phyloP scores from a whole-genome alignment of 331 rosid genomes.

The Malus hybrid region DNA sequence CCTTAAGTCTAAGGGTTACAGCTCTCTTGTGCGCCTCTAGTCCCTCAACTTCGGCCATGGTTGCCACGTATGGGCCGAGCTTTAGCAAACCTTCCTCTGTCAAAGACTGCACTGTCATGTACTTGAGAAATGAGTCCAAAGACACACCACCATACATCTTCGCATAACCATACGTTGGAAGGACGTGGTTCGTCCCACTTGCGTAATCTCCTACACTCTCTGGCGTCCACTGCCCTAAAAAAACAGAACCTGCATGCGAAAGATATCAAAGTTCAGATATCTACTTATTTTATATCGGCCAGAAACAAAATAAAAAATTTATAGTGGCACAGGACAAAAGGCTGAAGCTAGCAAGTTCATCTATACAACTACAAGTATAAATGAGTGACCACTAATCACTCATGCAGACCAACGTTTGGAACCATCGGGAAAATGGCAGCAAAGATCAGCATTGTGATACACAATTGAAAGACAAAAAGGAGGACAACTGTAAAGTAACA shows the following conservation, averaged over 20 bases:
- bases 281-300: not conserved
- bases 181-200: constrained; percentile 97
- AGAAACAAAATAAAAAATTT: not conserved
- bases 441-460: not conserved
- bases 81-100: constrained; percentile 80
- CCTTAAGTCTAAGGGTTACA: constrained; percentile 85
- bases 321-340: not conserved
- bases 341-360: not conserved
- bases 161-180: constrained; percentile 95
- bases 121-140: constrained; percentile 82
- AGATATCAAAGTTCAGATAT: not conserved
- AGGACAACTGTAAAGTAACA: not conserved
- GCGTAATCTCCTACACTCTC: constrained; percentile 98
- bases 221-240: constrained; percentile 93
- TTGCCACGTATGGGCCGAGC: constrained; percentile 81
- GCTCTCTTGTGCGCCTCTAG: constrained; percentile 97
- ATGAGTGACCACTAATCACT: not conserved
- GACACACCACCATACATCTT: constrained; percentile 94
- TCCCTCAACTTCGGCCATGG: constrained; percentile 98
- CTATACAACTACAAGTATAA: not conserved
- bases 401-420: not conserved
- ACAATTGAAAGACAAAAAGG: not conserved
- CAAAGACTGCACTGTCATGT: constrained; percentile 88
- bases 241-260: constrained; percentile 65
- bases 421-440: not conserved